Conservation (phyloP, 306 rosid species). For the Quillaja saponaria region DNA sequence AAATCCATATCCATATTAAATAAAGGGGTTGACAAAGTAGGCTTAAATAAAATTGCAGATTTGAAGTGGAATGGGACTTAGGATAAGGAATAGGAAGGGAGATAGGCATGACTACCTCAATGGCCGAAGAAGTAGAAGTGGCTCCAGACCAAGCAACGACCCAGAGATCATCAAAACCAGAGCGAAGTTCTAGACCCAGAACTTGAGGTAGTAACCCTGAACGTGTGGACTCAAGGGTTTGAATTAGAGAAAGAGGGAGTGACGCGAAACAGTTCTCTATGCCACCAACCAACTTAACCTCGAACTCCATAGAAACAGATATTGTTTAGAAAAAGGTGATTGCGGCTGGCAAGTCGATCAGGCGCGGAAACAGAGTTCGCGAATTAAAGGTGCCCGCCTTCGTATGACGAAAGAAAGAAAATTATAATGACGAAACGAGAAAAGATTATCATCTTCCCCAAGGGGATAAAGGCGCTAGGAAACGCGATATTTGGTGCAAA, state of each 20-base stretch:
- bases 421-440: too few relatives aligned
- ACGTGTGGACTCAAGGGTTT: constrained; percentile 59
- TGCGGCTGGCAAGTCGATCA: too few relatives aligned
- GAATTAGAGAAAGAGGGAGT: constrained; percentile 69
- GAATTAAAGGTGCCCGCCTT: too few relatives aligned
- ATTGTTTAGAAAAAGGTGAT: too few relatives aligned
- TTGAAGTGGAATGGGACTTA: neutral
- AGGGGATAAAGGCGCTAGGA: too few relatives aligned
- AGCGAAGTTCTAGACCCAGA: constrained; percentile 76
- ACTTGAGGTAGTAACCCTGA: constrained; percentile 45
- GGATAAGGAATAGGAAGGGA: neutral
- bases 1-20: neutral
- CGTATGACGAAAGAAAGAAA: too few relatives aligned
- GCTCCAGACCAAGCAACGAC: constrained; percentile 93
- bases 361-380: too few relatives aligned
- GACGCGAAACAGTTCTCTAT: constrained; percentile 73
- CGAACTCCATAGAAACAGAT: constrained; percentile 58
- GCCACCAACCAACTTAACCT: constrained; percentile 57
- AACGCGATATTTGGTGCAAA: too few relatives aligned
- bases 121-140: constrained; percentile 63
- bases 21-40: neutral
- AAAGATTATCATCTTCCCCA: too few relatives aligned
- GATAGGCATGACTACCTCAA: constrained; percentile 50
- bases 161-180: constrained; percentile 49
- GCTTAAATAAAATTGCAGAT: constrained; percentile 1